A percentile compares a stretch with the other conserved stretches of the same genome.
These are phyloP conservation scores for Firmiana major DNA, from an alignment of 345 rosid genomes.

Conservation along the genomic window DNA sequence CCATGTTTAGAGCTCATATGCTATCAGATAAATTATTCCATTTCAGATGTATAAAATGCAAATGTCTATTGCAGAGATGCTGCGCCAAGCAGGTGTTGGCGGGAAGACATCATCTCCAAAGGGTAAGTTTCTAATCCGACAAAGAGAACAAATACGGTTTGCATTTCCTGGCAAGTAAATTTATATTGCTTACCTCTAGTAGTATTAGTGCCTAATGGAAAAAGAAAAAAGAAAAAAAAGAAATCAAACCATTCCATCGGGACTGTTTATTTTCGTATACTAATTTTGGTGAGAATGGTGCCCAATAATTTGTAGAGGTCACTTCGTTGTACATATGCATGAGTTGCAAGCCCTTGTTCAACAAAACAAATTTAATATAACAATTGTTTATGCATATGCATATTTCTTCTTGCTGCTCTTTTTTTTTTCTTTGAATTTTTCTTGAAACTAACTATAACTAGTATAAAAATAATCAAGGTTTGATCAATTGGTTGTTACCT, in stretches of 20 bases:
- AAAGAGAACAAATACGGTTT: conserved; percentile 49
- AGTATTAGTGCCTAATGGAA: conserved; percentile 22
- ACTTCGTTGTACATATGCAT: conserved; percentile 3
- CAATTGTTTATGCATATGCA: no score
- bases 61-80: conserved; percentile 59
- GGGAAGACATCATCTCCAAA: conserved; percentile 62
- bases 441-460: no score
- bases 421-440: neutral
- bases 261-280: conserved; percentile 18
- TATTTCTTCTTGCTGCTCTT: neutral
- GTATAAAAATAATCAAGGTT: no score
- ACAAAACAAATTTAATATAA: no score
- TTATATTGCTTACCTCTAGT: conserved; percentile 25
- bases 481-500: no score
- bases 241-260: conserved; percentile 20
- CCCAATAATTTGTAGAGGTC: conserved; percentile 1
- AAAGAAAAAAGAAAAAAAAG: neutral
- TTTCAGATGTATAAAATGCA: conserved; percentile 12
- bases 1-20: neutral
- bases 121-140: conserved; percentile 36
- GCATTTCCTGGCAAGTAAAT: conserved; percentile 48
- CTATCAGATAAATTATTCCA: neutral
- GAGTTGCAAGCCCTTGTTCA: no score
- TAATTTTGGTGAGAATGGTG: conserved; percentile 19
- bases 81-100: conserved; percentile 51